A percentile compares a stretch with the other conserved stretches of the same genome.
These are phyloP conservation scores for Nissolia schottii DNA, from an alignment of 306 rosid species.

Conservation along the genomic window DNA sequence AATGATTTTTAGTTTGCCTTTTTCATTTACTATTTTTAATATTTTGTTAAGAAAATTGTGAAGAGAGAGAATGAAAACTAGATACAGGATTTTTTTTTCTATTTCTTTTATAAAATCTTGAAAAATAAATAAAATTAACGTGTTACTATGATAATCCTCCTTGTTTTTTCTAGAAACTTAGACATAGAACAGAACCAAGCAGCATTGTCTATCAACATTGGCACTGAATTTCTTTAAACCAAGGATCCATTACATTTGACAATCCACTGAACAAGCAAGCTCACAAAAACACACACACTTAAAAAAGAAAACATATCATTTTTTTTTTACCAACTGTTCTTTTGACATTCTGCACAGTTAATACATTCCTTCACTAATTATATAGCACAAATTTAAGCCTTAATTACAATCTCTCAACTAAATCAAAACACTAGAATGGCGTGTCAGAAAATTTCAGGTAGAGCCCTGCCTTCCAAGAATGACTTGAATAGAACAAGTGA, in stretches of 20 bases:
- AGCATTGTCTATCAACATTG: background rate
- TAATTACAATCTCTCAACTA: constrained; percentile 41
- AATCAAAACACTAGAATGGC: constrained; percentile 5
- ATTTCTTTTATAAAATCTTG: too few relatives aligned
- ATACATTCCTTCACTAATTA: constrained; percentile 23
- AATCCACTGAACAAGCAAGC: constrained; percentile 3
- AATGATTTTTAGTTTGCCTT: too few relatives aligned
- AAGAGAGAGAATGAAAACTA: too few relatives aligned
- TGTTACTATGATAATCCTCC: background rate
- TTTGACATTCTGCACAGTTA: constrained; percentile 16
- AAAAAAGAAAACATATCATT: background rate
- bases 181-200: background rate
- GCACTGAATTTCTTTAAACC: background rate
- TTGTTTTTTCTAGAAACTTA: background rate
- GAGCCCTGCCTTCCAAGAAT: constrained; percentile 59
- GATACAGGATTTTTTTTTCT: too few relatives aligned
- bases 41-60: too few relatives aligned
- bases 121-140: background rate
- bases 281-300: background rate
- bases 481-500: constrained; percentile 78
- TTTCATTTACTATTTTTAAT: too few relatives aligned
- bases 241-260: constrained; percentile 18
- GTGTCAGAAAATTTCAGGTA: constrained; percentile 59
- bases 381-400: background rate
- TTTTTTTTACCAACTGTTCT: background rate